phyloP scores from a whole-genome alignment of 352 stramenopile species.

The Phytophthora pinifolia region DNA sequence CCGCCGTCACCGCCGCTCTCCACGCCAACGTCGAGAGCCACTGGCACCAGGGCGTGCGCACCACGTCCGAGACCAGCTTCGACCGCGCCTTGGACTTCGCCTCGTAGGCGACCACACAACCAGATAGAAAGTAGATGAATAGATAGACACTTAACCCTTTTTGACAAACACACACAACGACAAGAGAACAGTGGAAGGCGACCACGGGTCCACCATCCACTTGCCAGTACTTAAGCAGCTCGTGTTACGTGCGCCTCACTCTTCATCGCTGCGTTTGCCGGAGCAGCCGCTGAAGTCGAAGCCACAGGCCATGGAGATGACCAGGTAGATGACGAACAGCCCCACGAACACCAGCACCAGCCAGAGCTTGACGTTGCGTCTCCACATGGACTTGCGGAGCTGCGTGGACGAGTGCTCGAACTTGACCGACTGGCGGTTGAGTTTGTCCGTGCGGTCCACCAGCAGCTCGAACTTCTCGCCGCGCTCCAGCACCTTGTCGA shows the following conservation, averaged over 20 bases:
- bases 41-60: constrained; percentile 74
- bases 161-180: neutral
- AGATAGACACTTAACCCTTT: constrained; percentile 19
- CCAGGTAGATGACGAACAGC: constrained; percentile 84
- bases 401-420: constrained; percentile 93
- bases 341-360: constrained; percentile 72
- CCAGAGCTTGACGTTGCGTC: constrained; percentile 89
- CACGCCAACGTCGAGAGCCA: constrained; percentile 60
- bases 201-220: neutral
- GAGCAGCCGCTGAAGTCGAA: constrained; percentile 83
- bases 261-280: constrained; percentile 46
- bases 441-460: constrained; percentile 92
- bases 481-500: constrained; percentile 98
- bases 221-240: constrained; percentile 5
- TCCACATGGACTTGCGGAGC: constrained; percentile 89
- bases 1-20: constrained; percentile 60
- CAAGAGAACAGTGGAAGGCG: too few species aligned
- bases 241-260: too few species aligned
- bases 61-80: constrained; percentile 69
- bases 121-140: constrained; percentile 31
- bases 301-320: constrained; percentile 86
- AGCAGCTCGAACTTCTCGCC: constrained; percentile 98
- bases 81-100: constrained; percentile 79
- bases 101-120: constrained; percentile 17
- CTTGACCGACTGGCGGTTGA: constrained; percentile 97